Evolutionary conservation across 2,329 filamentous ascomycete species (phyloP), one percentile per base, ranked within the genome.

Genomic region (Leptographium wingfieldii): DNA sequence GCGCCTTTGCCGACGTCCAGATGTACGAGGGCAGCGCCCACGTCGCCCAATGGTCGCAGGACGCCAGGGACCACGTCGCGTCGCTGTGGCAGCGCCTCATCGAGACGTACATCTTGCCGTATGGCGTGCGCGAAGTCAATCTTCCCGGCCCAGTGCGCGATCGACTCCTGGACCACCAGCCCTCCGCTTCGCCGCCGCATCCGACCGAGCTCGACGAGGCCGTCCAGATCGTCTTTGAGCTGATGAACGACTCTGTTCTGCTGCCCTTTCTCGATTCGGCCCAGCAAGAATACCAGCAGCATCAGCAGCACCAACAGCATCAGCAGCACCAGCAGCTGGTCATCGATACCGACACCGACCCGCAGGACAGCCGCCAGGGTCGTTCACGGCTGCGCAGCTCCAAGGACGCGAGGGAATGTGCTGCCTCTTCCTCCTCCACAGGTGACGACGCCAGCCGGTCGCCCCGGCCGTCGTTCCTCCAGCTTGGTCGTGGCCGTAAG

Each of bases 161-260:
- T 70, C 82, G 82, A 43, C 79, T 99, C 27, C 78, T 97, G 40
- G 77, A 77, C 51, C 78, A 87, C 49, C 80, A 83, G 9, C 77
- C 77, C 62, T 73, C 80, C 16, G 72, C 76, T 1, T 75, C 78
- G 0, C 90, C 92, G 7, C 87, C 86, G 5, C 75, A 83, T 61
- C 92, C 94, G 1, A 82, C 86, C 49, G 82, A 85, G 59, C 77
- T 99, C 19, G 87, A 95, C 62, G 82, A 88, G 57, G 91, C 94
- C 25, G 88, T 95, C 29, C 81, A 82, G 63, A 95, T 96, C 63
- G 89, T 96, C 49, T 92, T 92, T 71, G 94, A 97, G 66, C 77
- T 99, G 60, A 97, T 99, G 92, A 95, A 96, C 67, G 94, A 97
- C 70, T 96, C 92, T 3, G 89, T 97, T 0, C 78, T 97, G 57